Conservation (phyloP, 352 stramenopile species). For the Achlya hypogyna region DNA sequence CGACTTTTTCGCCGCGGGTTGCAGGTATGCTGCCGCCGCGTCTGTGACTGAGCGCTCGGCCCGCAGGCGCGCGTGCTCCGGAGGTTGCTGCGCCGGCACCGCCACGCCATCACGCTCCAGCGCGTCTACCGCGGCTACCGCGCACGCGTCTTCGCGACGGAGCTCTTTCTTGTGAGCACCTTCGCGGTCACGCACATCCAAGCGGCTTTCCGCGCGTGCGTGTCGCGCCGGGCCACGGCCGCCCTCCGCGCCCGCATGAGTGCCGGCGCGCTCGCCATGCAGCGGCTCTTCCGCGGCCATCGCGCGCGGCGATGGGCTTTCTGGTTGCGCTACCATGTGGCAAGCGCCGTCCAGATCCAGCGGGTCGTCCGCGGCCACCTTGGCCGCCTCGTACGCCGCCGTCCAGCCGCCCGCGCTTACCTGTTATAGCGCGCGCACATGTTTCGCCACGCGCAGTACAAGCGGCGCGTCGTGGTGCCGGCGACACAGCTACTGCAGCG, state of each 20-base stretch:
- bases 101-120: slow-evolving; percentile 45
- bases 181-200: slow-evolving; percentile 56
- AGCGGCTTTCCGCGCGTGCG: slow-evolving; percentile 49
- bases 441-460: slow-evolving; percentile 35
- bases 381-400: slow-evolving; percentile 24
- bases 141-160: slow-evolving; percentile 36
- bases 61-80: slow-evolving; percentile 37
- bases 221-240: slow-evolving; percentile 34
- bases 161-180: slow-evolving; percentile 39
- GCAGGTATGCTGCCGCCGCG: slow-evolving; percentile 9
- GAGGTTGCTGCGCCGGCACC: slow-evolving; percentile 31
- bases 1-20: slow-evolving; percentile 33
- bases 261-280: slow-evolving; percentile 27
- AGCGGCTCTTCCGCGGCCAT: slow-evolving; percentile 50
- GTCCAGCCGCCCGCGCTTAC: neutral
- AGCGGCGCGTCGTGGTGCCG: slow-evolving; percentile 36
- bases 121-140: slow-evolving; percentile 43
- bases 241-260: slow-evolving; percentile 26
- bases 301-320: slow-evolving; percentile 31
- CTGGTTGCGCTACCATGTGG: slow-evolving; percentile 37
- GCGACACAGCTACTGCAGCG: slow-evolving; percentile 39
- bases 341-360: slow-evolving; percentile 37
- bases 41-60: neutral
- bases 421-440: slow-evolving; percentile 26
- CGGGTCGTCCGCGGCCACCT: slow-evolving; percentile 51